phyloP scores from a whole-genome alignment of 495 filamentous ascomycete genomes.

The Daldinia grandis region DNA sequence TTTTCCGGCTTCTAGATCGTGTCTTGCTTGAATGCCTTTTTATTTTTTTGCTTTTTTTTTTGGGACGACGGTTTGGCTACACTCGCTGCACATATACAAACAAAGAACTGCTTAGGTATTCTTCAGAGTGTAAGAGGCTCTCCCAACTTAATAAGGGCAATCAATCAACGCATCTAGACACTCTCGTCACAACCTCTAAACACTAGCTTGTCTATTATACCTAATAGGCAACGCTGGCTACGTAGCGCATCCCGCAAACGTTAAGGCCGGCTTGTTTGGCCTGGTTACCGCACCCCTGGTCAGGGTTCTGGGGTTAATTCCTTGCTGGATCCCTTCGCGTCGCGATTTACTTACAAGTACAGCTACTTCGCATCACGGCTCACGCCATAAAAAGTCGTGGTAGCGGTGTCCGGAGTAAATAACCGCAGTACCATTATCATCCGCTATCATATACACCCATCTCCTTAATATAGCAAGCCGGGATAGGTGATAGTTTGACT shows the following conservation, averaged over 20 bases:
- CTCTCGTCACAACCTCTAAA: conserved; percentile 13
- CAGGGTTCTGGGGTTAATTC: conserved; percentile 29
- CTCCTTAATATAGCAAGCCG: conserved; percentile 35
- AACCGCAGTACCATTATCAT: conserved; percentile 30
- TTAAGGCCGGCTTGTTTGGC: conserved; percentile 33
- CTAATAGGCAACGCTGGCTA: conserved; percentile 29
- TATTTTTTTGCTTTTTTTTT: neutral
- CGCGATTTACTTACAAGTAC: conserved; percentile 33
- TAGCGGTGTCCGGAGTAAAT: conserved; percentile 21
- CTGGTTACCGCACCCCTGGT: conserved; percentile 34
- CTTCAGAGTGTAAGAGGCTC: conserved; percentile 9
- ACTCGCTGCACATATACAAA: conserved; percentile 27
- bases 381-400: conserved; percentile 9
- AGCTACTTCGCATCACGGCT: conserved; percentile 26
- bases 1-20: conserved; percentile 16
- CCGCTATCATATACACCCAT: conserved; percentile 29
- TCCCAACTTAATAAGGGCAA: conserved; percentile 26
- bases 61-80: neutral
- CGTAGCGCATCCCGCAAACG: conserved; percentile 42
- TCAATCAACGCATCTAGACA: conserved; percentile 35
- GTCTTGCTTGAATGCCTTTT: neutral
- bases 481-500: conserved; percentile 37
- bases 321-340: conserved; percentile 34
- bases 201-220: conserved; percentile 30
- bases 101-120: conserved; percentile 21